phyloP scores from a whole-genome alignment of 805 yeast genomes.

The Starmerella vitae region DNA sequence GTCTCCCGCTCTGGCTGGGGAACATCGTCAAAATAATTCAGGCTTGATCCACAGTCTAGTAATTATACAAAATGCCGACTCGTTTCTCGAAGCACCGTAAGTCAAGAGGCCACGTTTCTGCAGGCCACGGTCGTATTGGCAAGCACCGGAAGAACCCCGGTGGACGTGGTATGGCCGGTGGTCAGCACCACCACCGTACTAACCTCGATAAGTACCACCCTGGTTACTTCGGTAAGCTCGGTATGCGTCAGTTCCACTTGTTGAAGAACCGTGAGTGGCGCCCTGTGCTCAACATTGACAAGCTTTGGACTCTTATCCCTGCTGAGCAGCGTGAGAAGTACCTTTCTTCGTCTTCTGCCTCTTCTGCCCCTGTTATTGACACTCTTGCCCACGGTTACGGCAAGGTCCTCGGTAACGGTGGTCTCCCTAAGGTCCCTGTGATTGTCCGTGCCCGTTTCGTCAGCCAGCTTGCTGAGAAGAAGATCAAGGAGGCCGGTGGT shows the following conservation, averaged over 20 bases:
- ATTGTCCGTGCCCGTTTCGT: constrained; percentile 99
- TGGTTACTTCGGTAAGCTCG: constrained; percentile 99
- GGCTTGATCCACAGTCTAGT: not conserved
- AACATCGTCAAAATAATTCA: constrained; percentile 1
- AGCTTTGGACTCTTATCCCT: constrained; percentile 94
- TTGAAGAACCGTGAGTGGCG: constrained; percentile 91
- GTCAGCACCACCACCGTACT: constrained; percentile 99
- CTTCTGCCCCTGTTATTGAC: constrained; percentile 98
- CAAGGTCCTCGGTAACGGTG: constrained; percentile 99
- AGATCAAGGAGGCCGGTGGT: constrained; percentile 99
- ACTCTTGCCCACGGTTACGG: constrained; percentile 99
- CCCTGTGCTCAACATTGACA: constrained; percentile 96
- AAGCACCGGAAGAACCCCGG: constrained; percentile 99
- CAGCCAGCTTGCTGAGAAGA: constrained; percentile 98
- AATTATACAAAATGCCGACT: constrained; percentile 62
- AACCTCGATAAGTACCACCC: constrained; percentile 99
- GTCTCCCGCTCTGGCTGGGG: not conserved
- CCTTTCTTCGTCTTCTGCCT: constrained; percentile 67
- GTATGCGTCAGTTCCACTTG: constrained; percentile 99
- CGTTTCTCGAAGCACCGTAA: constrained; percentile 99
- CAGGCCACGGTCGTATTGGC: constrained; percentile 99
- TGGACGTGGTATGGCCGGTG: constrained; percentile 99
- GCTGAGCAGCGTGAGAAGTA: constrained; percentile 88
- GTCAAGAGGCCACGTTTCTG: constrained; percentile 99
- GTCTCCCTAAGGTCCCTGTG: constrained; percentile 95